Evolutionary conservation across 2,329 filamentous ascomycete genomes (phyloP).

Genomic region (Alternaria viburni): DNA sequence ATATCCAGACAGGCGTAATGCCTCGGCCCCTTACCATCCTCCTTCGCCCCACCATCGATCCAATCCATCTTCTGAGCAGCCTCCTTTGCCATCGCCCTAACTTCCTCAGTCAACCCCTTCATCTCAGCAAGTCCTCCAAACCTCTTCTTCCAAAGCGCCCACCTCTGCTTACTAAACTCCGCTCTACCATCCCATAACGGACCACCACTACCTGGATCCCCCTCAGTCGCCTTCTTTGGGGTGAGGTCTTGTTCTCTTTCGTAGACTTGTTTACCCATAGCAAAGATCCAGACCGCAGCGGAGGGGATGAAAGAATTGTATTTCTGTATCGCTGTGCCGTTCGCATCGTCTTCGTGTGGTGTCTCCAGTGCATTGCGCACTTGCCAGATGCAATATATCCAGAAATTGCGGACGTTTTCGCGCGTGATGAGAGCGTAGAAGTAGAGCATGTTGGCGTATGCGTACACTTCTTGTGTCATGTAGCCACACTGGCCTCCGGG

Average conservation of each 20-base stretch:
- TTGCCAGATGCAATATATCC: slow-evolving; percentile 2
- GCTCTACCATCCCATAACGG: background rate
- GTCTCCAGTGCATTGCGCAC: slow-evolving; percentile 2
- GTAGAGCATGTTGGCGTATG: slow-evolving; percentile 3
- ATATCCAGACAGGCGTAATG: background rate
- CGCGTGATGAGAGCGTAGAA: slow-evolving; percentile 3
- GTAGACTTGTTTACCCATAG: background rate
- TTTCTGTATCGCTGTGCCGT: background rate
- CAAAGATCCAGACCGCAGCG: slow-evolving; percentile 1
- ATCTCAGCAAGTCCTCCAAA: background rate
- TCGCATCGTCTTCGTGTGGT: background rate
- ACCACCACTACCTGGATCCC: background rate
- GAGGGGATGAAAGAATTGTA: background rate
- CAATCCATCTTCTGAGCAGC: background rate
- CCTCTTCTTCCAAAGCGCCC: slow-evolving; percentile 3
- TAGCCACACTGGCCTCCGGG: background rate
- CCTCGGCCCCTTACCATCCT: too few relatives aligned
- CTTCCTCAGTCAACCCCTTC: background rate
- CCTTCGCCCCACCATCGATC: background rate
- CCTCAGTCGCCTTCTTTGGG: background rate
- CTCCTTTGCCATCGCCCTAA: background rate
- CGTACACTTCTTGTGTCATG: background rate
- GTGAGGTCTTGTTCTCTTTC: background rate
- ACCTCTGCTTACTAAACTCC: slow-evolving; percentile 1
- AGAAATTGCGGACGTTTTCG: background rate